phyloP scores from a whole-genome alignment of 495 filamentous ascomycete genomes.

The Apiosordaria backusii region DNA sequence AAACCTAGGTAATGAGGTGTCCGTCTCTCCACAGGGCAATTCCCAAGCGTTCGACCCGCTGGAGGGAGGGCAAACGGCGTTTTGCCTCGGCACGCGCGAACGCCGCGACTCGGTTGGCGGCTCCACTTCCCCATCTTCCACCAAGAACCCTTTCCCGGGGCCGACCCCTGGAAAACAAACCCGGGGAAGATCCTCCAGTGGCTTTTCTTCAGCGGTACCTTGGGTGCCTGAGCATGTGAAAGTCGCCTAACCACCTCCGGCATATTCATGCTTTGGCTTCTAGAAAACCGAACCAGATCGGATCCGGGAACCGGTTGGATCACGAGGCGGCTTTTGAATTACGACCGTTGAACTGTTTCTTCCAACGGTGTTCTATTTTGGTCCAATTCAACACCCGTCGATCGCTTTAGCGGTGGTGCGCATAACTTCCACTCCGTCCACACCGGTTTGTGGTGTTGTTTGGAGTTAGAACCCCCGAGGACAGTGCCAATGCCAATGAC shows the following conservation, averaged over 20 bases:
- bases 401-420: background rate
- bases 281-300: too few species aligned
- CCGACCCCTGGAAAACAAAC: constrained; percentile 3
- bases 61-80: constrained; percentile 4
- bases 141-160: too few species aligned
- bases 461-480: background rate
- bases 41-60: too few species aligned
- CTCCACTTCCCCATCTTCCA: constrained; percentile 19
- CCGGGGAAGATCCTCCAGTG: constrained; percentile 5
- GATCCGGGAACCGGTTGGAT: too few species aligned
- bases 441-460: background rate
- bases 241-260: background rate
- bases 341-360: background rate
- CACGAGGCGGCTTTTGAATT: background rate
- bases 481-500: background rate
- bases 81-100: constrained; percentile 18
- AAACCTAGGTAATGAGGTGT: too few species aligned
- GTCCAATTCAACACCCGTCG: too few species aligned
- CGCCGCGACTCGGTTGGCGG: background rate
- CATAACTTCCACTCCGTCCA: background rate
- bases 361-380: background rate
- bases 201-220: too few species aligned
- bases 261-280: background rate
- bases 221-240: background rate
- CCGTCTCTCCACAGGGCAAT: too few species aligned